These are phyloP conservation scores for Ceratobasidium theobromae DNA, from an alignment of 1,284 basidiomycete genomes.

Conservation along the genomic window DNA sequence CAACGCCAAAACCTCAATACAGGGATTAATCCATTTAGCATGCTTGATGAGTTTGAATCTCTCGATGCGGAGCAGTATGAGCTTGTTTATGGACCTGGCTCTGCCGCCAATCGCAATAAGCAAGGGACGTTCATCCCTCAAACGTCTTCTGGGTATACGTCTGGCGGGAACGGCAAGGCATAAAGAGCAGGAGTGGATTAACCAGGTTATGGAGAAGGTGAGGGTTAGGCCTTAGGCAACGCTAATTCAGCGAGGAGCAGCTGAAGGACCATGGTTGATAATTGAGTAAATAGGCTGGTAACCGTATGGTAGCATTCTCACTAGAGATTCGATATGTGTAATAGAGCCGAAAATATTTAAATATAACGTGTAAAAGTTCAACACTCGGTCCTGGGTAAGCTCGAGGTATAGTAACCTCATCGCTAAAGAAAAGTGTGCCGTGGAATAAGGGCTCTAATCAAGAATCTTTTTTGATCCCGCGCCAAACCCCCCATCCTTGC, in stretches of 20 bases:
- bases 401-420: no score
- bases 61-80: neutral
- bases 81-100: conserved; percentile 5
- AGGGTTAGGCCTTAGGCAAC: no score
- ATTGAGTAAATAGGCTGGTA: neutral
- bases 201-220: neutral
- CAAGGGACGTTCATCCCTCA: neutral
- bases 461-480: no score
- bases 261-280: neutral
- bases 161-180: neutral
- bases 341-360: no score
- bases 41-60: conserved; percentile 11
- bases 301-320: no score
- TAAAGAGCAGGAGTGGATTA: neutral
- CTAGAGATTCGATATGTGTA: no score
- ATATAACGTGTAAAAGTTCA: no score
- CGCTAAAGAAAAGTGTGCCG: no score
- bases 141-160: neutral
- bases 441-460: no score
- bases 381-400: no score
- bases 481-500: neutral
- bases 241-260: no score
- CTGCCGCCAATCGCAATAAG: neutral
- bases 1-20: conserved; percentile 13
- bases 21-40: conserved; percentile 9